Evolutionary conservation across 2,329 filamentous ascomycete species (phyloP).

Genomic region (Blastomyces parvus): DNA sequence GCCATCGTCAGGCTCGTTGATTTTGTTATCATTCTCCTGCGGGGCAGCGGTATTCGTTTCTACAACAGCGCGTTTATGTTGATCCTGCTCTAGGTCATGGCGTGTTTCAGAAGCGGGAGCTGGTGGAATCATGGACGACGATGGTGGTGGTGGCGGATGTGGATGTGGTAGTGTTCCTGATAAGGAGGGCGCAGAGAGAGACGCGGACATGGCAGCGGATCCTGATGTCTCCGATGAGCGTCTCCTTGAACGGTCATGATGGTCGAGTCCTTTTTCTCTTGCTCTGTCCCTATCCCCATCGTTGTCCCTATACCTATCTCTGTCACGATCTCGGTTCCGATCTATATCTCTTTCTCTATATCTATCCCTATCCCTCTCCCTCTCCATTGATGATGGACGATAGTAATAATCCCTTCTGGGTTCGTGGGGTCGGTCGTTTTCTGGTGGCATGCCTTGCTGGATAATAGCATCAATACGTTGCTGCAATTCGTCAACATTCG

Average conservation of each 20-base stretch:
- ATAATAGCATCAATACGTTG: slow-evolving; percentile 10
- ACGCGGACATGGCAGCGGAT: slow-evolving; percentile 3
- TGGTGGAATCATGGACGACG: background rate
- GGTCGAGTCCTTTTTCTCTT: slow-evolving; percentile 12
- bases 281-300: background rate
- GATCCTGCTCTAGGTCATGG: background rate
- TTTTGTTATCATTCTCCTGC: slow-evolving; percentile 7
- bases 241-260: slow-evolving; percentile 3
- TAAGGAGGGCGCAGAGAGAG: slow-evolving; percentile 1
- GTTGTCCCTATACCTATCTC: slow-evolving; percentile 15
- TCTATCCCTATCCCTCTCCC: slow-evolving; percentile 2
- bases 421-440: background rate
- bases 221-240: slow-evolving; percentile 9
- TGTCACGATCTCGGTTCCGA: slow-evolving; percentile 5
- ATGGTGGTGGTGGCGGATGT: background rate
- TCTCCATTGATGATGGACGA: slow-evolving; percentile 4
- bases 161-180: background rate
- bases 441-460: slow-evolving; percentile 6
- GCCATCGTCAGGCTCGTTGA: slow-evolving; percentile 23
- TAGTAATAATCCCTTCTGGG: background rate
- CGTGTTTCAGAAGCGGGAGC: background rate
- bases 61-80: background rate
- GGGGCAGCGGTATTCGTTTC: background rate
- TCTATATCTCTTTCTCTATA: slow-evolving; percentile 5
- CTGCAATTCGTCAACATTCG: slow-evolving; percentile 8